These are phyloP conservation scores for Saturnispora kantuleensis DNA, from an alignment of 805 yeast species.

Conservation along the genomic window DNA sequence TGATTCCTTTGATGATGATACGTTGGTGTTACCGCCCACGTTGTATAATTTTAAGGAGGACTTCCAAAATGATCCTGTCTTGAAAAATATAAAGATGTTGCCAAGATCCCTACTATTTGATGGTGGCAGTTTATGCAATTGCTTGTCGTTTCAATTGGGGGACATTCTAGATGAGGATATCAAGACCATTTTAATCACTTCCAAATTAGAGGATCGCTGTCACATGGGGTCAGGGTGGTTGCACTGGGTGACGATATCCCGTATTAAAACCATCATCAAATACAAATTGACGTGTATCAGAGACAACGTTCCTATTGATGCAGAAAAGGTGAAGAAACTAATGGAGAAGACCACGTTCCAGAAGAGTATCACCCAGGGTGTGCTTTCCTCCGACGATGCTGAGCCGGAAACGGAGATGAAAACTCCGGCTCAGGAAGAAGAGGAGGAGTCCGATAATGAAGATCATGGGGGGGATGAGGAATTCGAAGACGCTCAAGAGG, in stretches of 20 bases:
- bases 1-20: slow-evolving; percentile 9
- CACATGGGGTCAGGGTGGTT: slow-evolving; percentile 78
- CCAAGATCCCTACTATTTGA: slow-evolving; percentile 53
- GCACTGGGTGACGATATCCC: slow-evolving; percentile 47
- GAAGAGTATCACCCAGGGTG: slow-evolving; percentile 11
- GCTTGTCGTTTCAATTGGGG: slow-evolving; percentile 69
- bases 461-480: slow-evolving; percentile 10
- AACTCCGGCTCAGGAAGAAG: slow-evolving; percentile 17
- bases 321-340: slow-evolving; percentile 34
- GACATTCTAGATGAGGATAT: slow-evolving; percentile 66
- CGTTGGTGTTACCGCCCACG: slow-evolving; percentile 20
- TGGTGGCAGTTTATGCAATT: slow-evolving; percentile 58
- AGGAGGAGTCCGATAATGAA: slow-evolving; percentile 18
- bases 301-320: slow-evolving; percentile 38
- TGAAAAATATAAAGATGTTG: slow-evolving; percentile 17
- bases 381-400: slow-evolving; percentile 12
- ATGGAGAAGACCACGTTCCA: slow-evolving; percentile 26
- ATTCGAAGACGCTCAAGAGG: slow-evolving; percentile 19
- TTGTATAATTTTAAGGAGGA: slow-evolving; percentile 14
- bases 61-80: slow-evolving; percentile 16
- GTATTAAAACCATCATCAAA: slow-evolving; percentile 58
- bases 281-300: slow-evolving; percentile 59
- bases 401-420: slow-evolving; percentile 25
- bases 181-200: slow-evolving; percentile 30
- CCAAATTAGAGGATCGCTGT: slow-evolving; percentile 32